Evolutionary conservation across 2,329 filamentous ascomycete genomes (phyloP).

Genomic region (Seiridium cupressi): DNA sequence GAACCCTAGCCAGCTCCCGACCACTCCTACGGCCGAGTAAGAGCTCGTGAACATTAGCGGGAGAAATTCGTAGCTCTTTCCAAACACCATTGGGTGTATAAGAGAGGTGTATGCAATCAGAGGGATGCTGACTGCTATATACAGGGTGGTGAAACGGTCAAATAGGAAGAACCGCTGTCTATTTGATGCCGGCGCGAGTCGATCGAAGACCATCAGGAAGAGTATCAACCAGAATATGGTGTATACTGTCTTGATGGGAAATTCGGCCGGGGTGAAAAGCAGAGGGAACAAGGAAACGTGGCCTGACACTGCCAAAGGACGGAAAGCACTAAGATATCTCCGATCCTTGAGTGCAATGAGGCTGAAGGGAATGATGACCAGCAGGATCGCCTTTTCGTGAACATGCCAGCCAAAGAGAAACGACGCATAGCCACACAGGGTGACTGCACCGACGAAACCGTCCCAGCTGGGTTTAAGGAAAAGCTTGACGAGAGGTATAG

Average conservation of each 20-base stretch:
- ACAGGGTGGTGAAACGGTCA: conserved; percentile 85
- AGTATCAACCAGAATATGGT: conserved; percentile 88
- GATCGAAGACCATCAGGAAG: conserved; percentile 84
- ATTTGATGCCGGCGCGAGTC: conserved; percentile 78
- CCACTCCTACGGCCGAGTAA: conserved; percentile 90
- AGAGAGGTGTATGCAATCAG: conserved; percentile 86
- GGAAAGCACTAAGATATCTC: conserved; percentile 86
- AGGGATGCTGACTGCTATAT: conserved; percentile 86
- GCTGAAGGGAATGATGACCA: conserved; percentile 94
- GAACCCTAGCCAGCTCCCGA: conserved; percentile 94
- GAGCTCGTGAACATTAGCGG: conserved; percentile 97
- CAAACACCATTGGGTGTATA: conserved; percentile 80
- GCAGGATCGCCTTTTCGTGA: conserved; percentile 92
- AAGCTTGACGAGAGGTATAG: conserved; percentile 76
- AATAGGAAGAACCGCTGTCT: conserved; percentile 83
- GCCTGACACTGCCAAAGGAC: conserved; percentile 86
- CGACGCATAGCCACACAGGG: conserved; percentile 90
- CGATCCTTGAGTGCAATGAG: conserved; percentile 87
- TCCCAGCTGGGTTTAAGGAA: conserved; percentile 82
- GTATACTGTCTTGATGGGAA: conserved; percentile 90
- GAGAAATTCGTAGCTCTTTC: conserved; percentile 80
- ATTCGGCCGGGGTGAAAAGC: conserved; percentile 88
- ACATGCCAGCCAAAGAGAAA: conserved; percentile 99
- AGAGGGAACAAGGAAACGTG: conserved; percentile 95
- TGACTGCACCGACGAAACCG: conserved; percentile 83